Percentiles rank a stretch among this genome's conserved stretches.
These are phyloP conservation scores for Botrytis medusae DNA, from an alignment of 2,329 filamentous ascomycete genomes.

Conservation along the genomic window DNA sequence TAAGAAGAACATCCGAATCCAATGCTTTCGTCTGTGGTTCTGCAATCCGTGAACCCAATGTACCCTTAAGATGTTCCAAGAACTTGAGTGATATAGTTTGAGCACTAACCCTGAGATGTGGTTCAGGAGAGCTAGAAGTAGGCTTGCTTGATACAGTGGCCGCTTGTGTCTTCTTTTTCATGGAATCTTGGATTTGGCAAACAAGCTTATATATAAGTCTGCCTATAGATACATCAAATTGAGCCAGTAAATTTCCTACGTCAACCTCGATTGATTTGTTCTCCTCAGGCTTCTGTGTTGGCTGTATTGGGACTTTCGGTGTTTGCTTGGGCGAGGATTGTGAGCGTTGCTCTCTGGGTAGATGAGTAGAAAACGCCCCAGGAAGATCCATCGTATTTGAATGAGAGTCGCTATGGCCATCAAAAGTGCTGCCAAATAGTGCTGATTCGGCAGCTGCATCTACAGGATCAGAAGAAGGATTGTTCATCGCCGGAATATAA, in stretches of 20 bases:
- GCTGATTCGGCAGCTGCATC: conserved; percentile 19
- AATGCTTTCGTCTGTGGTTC: conserved; percentile 16
- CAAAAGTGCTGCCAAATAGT: conserved; percentile 28
- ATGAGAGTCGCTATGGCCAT: conserved; percentile 29
- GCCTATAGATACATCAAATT: conserved; percentile 41
- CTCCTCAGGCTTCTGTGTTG: not conserved
- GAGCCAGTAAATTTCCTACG: conserved; percentile 34
- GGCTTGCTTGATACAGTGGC: conserved; percentile 13
- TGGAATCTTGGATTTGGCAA: conserved; percentile 31
- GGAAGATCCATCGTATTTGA: conserved; percentile 54
- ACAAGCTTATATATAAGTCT: conserved; percentile 38
- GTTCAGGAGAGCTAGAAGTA: conserved; percentile 19
- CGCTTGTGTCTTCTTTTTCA: conserved; percentile 27
- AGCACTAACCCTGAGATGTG: conserved; percentile 31
- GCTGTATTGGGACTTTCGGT: not conserved
- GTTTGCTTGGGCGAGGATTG: not conserved
- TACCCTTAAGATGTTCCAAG: conserved; percentile 38
- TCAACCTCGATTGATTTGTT: conserved; percentile 35
- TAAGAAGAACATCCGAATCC: conserved; percentile 37
- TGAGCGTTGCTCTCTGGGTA: conserved; percentile 23
- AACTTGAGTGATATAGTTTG: conserved; percentile 38
- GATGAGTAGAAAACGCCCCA: conserved; percentile 58
- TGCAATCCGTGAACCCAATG: conserved; percentile 24
- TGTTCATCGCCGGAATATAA: conserved; percentile 35
- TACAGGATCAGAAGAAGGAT: conserved; percentile 12